Percentiles rank a stretch among this genome's conserved stretches.
Conservation (phyloP, 768 basidiomycete genomes). For the Clavaria fumosa region DNA sequence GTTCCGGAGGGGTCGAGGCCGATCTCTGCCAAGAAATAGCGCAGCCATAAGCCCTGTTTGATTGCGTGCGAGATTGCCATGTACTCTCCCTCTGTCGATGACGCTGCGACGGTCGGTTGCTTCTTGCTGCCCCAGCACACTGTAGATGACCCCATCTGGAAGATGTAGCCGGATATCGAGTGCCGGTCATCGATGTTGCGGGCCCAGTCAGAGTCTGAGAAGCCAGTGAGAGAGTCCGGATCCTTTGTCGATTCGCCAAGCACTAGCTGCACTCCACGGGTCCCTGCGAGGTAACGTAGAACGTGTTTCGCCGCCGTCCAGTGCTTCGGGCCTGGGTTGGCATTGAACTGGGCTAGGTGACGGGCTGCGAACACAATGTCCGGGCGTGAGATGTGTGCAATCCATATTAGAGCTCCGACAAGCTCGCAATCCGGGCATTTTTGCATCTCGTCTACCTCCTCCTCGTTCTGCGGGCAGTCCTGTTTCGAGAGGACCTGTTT, state of each 20-base stretch:
- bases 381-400: too few relatives aligned
- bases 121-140: conserved; percentile 21
- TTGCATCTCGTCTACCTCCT: too few relatives aligned
- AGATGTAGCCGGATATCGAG: conserved; percentile 22
- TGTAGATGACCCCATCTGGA: conserved; percentile 16
- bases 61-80: conserved; percentile 20
- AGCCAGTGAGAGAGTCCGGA: conserved; percentile 8
- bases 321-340: conserved; percentile 20
- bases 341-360: conserved; percentile 13
- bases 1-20: conserved; percentile 13
- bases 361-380: conserved; percentile 15
- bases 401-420: conserved; percentile 16
- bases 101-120: conserved; percentile 21
- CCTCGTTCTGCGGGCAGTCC: conserved; percentile 7
- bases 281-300: too few relatives aligned
- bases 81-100: too few relatives aligned
- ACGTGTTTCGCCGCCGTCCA: conserved; percentile 10
- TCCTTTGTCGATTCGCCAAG: conserved; percentile 2
- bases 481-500: conserved; percentile 5
- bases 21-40: conserved; percentile 10
- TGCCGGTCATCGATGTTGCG: conserved; percentile 11
- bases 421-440: conserved; percentile 8
- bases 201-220: too few relatives aligned
- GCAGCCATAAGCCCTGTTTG: conserved; percentile 20
- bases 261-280: conserved; percentile 4